Conservation (phyloP, 495 filamentous ascomycete genomes). For the Cetradonia linearis region DNA sequence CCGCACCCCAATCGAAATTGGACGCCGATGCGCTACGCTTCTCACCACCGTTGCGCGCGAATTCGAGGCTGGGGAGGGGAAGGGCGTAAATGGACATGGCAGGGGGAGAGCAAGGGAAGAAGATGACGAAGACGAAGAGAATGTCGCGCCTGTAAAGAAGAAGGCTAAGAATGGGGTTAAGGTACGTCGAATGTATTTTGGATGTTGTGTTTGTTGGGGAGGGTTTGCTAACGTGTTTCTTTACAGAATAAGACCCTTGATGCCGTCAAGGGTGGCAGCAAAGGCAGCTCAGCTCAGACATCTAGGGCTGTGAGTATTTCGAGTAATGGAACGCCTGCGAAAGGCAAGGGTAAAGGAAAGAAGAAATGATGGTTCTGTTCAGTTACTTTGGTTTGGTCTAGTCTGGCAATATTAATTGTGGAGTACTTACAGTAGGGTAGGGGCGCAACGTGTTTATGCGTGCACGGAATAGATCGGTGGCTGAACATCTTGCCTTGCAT, state of each 20-base stretch:
- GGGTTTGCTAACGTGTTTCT: conserved; percentile 15
- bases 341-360: conserved; percentile 41
- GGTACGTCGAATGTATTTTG: conserved; percentile 34
- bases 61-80: conserved; percentile 61
- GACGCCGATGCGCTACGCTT: conserved; percentile 83
- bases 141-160: conserved; percentile 78
- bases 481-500: too few relatives aligned
- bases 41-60: conserved; percentile 89
- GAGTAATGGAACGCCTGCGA: conserved; percentile 38
- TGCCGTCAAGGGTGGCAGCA: conserved; percentile 45
- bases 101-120: conserved; percentile 66
- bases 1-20: conserved; percentile 87
- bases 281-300: conserved; percentile 39
- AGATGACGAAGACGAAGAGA: conserved; percentile 73
- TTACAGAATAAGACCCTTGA: conserved; percentile 52
- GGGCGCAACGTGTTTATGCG: too few relatives aligned
- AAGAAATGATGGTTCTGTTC: conserved; percentile 21
- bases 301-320: conserved; percentile 51
- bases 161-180: conserved; percentile 76
- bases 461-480: too few relatives aligned
- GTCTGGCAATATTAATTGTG: too few relatives aligned
- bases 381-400: too few relatives aligned
- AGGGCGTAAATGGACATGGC: conserved; percentile 32
- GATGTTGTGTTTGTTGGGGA: not conserved
- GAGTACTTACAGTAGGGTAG: too few relatives aligned